Base-by-base conservation (phyloP, 2,329 filamentous ascomycete genomes). In the Plenodomus tracheiphilus region DNA sequence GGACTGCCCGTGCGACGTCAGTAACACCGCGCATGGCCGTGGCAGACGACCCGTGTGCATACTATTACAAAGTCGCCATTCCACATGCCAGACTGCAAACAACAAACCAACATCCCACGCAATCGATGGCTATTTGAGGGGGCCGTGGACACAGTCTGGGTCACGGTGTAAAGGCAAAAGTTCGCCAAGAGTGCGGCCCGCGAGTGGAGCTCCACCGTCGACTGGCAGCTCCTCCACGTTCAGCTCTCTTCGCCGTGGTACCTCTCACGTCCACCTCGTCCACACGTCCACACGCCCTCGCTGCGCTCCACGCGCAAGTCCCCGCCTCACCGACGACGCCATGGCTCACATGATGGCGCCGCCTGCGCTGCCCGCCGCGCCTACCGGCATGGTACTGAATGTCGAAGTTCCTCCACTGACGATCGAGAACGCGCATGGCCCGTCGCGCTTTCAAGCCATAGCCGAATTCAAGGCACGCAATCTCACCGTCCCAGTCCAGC, bases 381-480 rank as follows among this genome's bases (percentile, higher is more conserved):
- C 4, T 15, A 4, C 11, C 13, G 28, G 53, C n/a, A 66, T 70
- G 64, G 64, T 65, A 43, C 37, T 70, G 46, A 65, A 58, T 15
- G 55, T 70, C 37, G 52, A 68, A 42, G 62, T 70, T 15, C 62
- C 66, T 20, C 51, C 65, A 13, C 59, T 68, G 36, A 41, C 47
- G n/a, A 51, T 44, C 16, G 62, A 62, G 46, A 58, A 67, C 43
- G 56, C 59, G 2, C 53, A 58, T 32, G 62, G 58, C 5, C 43
- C 52, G 8, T 52, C 54, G 30, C 56, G 47, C 28, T 50, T 49
- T 9, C 47, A 51, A 10, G 59, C 59, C n/a, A 36, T 62, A 8
- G 59, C 52, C 1, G 56, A 46, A 16, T 59, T 66, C 62, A 72
- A 64, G 60, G 69, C 56, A 59, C 45, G 56, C 54, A 73, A 72